Percentiles rank a stretch among this genome's conserved stretches.
Conservation (phyloP, 768 basidiomycete genomes). For the Amanita inopinata region DNA sequence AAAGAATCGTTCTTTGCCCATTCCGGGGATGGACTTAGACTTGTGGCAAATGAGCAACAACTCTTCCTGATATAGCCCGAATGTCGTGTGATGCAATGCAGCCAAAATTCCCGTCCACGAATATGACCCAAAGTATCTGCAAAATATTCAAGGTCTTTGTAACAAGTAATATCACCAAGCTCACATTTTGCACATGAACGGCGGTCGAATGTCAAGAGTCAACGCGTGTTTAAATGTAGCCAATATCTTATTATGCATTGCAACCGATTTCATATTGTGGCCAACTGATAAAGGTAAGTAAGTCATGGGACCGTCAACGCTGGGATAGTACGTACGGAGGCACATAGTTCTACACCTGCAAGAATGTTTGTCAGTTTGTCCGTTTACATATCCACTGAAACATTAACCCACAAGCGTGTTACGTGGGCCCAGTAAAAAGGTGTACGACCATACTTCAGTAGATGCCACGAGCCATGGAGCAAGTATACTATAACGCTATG, state of each 20-base stretch:
- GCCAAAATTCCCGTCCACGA: constrained; percentile 12
- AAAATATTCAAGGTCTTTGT: no score
- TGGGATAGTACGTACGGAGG: constrained; percentile 28
- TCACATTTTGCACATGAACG: background rate
- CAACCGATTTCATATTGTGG: constrained; percentile 17
- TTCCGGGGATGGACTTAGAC: background rate
- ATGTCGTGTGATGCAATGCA: constrained; percentile 10
- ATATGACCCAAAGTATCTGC: constrained; percentile 12
- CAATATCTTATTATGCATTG: background rate
- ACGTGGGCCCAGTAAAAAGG: constrained; percentile 42
- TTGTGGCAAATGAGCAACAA: constrained; percentile 4
- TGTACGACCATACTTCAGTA: constrained; percentile 6
- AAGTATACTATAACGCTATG: constrained; percentile 3
- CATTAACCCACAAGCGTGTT: constrained; percentile 14
- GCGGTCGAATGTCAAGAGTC: background rate
- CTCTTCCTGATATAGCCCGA: background rate
- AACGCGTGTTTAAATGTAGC: background rate
- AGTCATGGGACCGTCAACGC: background rate
- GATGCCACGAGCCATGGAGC: background rate
- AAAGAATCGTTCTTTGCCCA: constrained; percentile 15
- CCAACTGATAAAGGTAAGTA: constrained; percentile 16
- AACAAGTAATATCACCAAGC: no score
- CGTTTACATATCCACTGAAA: background rate
- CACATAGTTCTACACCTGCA: constrained; percentile 37
- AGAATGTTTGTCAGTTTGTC: constrained; percentile 2